Percentiles rank a stretch among this genome's conserved stretches.
Conservation (phyloP, 2,329 filamentous ascomycete genomes). For the Phialophora tarda region DNA sequence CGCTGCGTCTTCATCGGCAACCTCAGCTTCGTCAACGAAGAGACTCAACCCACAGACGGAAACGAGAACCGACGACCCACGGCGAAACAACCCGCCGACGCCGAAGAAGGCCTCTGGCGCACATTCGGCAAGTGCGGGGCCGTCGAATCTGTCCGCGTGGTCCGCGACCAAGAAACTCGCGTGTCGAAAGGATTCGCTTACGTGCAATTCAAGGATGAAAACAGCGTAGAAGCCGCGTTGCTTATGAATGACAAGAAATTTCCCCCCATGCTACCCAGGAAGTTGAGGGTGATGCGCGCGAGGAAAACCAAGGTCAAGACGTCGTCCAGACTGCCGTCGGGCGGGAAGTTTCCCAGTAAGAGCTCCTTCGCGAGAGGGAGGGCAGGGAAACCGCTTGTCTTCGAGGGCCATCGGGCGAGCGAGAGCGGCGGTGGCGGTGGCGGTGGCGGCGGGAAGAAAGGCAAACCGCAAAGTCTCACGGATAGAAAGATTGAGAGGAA, state of each 20-base stretch:
- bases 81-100: constrained; percentile 74
- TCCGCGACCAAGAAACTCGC: constrained; percentile 85
- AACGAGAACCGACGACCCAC: constrained; percentile 75
- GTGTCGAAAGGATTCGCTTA: constrained; percentile 98
- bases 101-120: constrained; percentile 91
- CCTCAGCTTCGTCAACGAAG: constrained; percentile 92
- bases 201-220: constrained; percentile 91
- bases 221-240: constrained; percentile 87
- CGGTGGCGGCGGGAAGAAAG: neutral
- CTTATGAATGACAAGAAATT: constrained; percentile 89
- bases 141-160: constrained; percentile 90
- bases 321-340: constrained; percentile 32
- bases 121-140: constrained; percentile 77
- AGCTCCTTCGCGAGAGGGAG: neutral
- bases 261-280: constrained; percentile 88
- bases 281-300: constrained; percentile 83
- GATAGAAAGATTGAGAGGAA: constrained; percentile 6
- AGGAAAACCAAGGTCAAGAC: constrained; percentile 58
- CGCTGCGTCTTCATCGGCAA: constrained; percentile 97
- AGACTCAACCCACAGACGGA: constrained; percentile 67
- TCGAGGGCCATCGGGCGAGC: constrained; percentile 53
- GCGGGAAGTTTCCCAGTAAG: constrained; percentile 36
- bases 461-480: neutral
- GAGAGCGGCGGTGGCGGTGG: neutral
- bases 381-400: constrained; percentile 43